Conservation (phyloP, 2,329 filamentous ascomycete genomes). For the Lachnellula cervina region DNA sequence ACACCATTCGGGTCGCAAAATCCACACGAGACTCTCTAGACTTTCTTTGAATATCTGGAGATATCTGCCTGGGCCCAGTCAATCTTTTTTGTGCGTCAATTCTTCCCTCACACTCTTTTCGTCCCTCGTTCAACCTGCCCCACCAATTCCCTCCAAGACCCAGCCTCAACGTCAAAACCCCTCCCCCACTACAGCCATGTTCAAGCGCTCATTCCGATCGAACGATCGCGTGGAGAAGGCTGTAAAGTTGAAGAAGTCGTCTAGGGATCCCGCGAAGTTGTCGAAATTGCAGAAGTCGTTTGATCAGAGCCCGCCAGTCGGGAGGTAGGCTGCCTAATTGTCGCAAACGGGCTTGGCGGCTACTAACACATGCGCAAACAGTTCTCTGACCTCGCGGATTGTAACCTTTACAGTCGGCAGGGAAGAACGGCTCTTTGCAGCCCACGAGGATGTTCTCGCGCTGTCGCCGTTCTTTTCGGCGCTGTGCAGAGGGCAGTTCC, state of each 20-base stretch:
- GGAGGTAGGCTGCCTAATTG: slow-evolving; percentile 36
- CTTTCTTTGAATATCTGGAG: slow-evolving; percentile 33
- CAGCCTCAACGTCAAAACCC: slow-evolving; percentile 18
- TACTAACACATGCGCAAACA: slow-evolving; percentile 29
- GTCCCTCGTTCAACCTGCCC: slow-evolving; percentile 29
- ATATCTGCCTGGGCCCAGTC: slow-evolving; percentile 35
- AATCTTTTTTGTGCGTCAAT: slow-evolving; percentile 35
- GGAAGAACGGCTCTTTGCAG: slow-evolving; percentile 82
- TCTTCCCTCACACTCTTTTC: slow-evolving; percentile 31
- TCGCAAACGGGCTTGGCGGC: slow-evolving; percentile 10
- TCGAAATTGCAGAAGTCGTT: slow-evolving; percentile 83
- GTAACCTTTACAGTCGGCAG: slow-evolving; percentile 77
- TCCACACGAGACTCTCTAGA: slow-evolving; percentile 31
- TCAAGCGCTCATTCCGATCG: slow-evolving; percentile 84
- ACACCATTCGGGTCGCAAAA: slow-evolving; percentile 34
- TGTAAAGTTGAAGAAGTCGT: slow-evolving; percentile 73
- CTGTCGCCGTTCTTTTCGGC: slow-evolving; percentile 74
- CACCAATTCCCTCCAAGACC: slow-evolving; percentile 18
- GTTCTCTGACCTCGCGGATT: slow-evolving; percentile 60
- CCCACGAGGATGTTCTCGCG: slow-evolving; percentile 79
- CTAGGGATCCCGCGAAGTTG: slow-evolving; percentile 73
- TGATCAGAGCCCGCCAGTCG: slow-evolving; percentile 49
- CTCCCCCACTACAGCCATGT: slow-evolving; percentile 57
- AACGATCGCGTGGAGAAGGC: slow-evolving; percentile 86
- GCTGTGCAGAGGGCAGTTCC: slow-evolving; percentile 58